A percentile compares a stretch with the other conserved stretches of the same genome.
These are phyloP conservation scores for Moniliella sp. DNA, from an alignment of 1,284 basidiomycete species.

Conservation along the genomic window DNA sequence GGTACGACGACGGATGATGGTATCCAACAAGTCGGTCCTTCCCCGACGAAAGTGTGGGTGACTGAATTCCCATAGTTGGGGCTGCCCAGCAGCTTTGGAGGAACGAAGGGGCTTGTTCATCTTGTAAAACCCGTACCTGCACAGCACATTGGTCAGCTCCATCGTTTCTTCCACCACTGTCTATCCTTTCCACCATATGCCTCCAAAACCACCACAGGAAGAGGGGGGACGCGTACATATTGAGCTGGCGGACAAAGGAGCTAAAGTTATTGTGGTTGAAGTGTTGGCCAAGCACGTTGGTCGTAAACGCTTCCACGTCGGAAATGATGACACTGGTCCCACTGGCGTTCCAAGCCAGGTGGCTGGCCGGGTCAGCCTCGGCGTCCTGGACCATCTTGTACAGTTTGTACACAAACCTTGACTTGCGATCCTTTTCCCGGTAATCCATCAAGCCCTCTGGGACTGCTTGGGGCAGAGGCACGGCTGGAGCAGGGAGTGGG, in stretches of 20 bases:
- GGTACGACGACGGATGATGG: slow-evolving; percentile 67
- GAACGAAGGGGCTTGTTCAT: slow-evolving; percentile 53
- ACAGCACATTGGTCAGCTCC: too few relatives aligned
- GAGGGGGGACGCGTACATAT: slow-evolving; percentile 67
- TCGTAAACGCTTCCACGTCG: slow-evolving; percentile 30
- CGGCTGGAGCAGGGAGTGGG: too few relatives aligned
- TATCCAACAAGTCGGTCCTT: slow-evolving; percentile 57
- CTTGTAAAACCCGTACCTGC: slow-evolving; percentile 29
- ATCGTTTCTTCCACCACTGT: too few relatives aligned
- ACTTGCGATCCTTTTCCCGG: too few relatives aligned
- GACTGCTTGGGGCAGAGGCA: too few relatives aligned
- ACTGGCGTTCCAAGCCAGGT: slow-evolving; percentile 18
- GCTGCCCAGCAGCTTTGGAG: slow-evolving; percentile 53
- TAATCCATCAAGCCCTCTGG: too few relatives aligned
- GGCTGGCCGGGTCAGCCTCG: slow-evolving; percentile 17
- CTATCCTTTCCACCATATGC: too few relatives aligned
- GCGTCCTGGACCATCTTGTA: slow-evolving; percentile 22
- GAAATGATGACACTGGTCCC: slow-evolving; percentile 22
- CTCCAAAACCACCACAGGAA: too few relatives aligned
- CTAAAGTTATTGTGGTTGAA: slow-evolving; percentile 48
- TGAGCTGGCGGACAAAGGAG: slow-evolving; percentile 66
- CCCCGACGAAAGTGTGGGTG: slow-evolving; percentile 64
- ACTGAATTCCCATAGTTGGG: slow-evolving; percentile 69
- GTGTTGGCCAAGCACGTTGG: slow-evolving; percentile 31
- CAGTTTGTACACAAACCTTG: slow-evolving; percentile 23